Conservation (phyloP, 139 green algal genomes). For the Pleodorina starrii region DNA sequence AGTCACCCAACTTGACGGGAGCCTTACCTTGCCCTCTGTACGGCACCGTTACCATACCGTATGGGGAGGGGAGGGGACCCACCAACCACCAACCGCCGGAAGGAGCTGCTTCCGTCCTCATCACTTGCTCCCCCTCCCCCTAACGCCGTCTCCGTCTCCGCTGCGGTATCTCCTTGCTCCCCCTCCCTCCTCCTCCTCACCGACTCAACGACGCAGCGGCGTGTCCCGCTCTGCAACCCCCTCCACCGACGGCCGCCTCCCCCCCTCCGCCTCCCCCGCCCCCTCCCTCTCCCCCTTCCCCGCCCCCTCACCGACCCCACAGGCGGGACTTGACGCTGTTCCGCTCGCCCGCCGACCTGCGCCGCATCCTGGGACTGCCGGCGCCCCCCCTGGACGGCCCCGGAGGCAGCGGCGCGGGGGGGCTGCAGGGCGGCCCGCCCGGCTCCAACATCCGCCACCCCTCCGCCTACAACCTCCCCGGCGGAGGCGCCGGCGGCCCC, state of each 20-base stretch:
- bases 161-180: too few relatives aligned
- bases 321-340: slow-evolving; percentile 24
- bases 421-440: not conserved
- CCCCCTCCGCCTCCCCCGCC: too few relatives aligned
- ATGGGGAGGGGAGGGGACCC: too few relatives aligned
- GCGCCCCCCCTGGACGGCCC: not conserved
- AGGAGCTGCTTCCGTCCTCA: not conserved
- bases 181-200: not conserved
- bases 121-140: too few relatives aligned
- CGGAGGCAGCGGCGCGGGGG: not conserved
- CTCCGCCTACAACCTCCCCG: slow-evolving; percentile 12
- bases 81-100: too few relatives aligned
- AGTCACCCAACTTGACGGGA: too few relatives aligned
- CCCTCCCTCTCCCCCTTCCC: not conserved
- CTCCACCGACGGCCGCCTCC: too few relatives aligned
- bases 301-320: not conserved
- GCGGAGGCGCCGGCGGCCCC: not conserved
- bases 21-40: too few relatives aligned
- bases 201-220: too few relatives aligned
- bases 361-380: slow-evolving; percentile 29
- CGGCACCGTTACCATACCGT: too few relatives aligned
- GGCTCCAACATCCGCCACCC: slow-evolving; percentile 30
- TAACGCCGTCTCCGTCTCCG: too few relatives aligned
- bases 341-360: not conserved
- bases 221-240: too few relatives aligned